Percentiles rank a stretch among this genome's conserved stretches.
Evolutionary conservation across 495 filamentous ascomycete species (phyloP).

Genomic region (Aspergillus bridgeri): DNA sequence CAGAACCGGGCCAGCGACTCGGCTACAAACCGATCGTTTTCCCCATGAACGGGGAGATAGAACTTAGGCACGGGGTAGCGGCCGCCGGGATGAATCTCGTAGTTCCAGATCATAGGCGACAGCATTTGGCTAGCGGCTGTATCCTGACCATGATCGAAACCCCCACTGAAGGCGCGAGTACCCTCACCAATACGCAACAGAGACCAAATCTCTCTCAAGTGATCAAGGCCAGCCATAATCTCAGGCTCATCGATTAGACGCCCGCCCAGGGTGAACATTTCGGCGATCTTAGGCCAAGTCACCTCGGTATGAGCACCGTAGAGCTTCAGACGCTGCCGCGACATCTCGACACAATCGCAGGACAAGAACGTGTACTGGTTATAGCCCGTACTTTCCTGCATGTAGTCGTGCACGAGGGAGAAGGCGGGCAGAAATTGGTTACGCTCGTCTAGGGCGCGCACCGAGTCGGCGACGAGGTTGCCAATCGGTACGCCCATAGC

Average conservation of each 20-base stretch:
- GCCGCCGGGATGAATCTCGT: constrained; percentile 10
- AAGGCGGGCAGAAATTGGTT: constrained; percentile 7
- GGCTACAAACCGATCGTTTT: constrained; percentile 7
- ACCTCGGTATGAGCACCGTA: constrained; percentile 15
- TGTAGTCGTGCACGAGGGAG: constrained; percentile 7
- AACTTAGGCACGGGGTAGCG: constrained; percentile 9
- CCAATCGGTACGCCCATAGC: background rate
- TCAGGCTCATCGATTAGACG: background rate
- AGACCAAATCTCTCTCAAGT: constrained; percentile 7
- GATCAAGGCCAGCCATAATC: background rate
- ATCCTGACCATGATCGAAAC: no score
- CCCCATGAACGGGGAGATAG: constrained; percentile 16
- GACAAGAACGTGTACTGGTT: constrained; percentile 13
- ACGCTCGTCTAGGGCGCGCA: background rate
- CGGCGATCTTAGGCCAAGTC: constrained; percentile 10
- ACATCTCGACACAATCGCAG: constrained; percentile 12
- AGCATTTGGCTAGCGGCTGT: no score
- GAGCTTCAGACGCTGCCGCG: constrained; percentile 13
- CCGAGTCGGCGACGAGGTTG: background rate
- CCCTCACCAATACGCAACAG: constrained; percentile 8
- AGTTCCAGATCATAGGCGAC: constrained; percentile 15
- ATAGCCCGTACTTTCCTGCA: constrained; percentile 5
- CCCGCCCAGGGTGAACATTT: constrained; percentile 20
- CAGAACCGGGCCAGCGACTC: constrained; percentile 7
- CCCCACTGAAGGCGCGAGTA: constrained; percentile 3